Evolutionary conservation across 2,329 filamentous ascomycete species (phyloP), one percentile per base, ranked within the genome.

Genomic region (Orbilia brochopaga): DNA sequence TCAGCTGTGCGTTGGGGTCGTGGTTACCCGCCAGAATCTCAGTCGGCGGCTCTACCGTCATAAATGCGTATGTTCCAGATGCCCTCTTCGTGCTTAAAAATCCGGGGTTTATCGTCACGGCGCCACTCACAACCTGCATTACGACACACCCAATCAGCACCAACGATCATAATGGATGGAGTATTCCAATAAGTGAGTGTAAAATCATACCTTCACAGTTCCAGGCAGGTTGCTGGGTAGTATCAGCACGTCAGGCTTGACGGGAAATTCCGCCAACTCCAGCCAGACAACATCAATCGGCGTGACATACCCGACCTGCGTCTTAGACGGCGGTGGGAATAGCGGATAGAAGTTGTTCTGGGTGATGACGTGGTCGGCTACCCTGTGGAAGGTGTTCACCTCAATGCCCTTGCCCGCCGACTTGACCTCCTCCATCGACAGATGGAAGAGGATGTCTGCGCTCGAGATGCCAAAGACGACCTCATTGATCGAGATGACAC

Each of bases 271-370:
- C 17, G 91, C 92, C 17, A 97, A 81, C 80, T 94, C 93, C 75
- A 95, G 78, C 80, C 94, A 96, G 74, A 88, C 88, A 19, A 90
- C 81, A 79, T 99, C 94, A 79, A 82, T 89, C 88, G 0, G 91
- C 87, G 0, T 92, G 92, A 0, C 84, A 85, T 67, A 85, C 81
- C 83, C 1, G 62, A 91, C 81, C 74, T 82, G 86, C 65, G 86
- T 83, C 54, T 92, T 84, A 56, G 89, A 87, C 11, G 87, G 84
- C 0, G 93, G 88, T 4, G 94, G 94, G 77, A 92, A 97, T 0
- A 97, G 81, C 0, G 94, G 94, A 77, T 91, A 91, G 79, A 92
- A 97, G 78, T 94, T 92, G 5, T 92, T 83, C 80, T 97, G 94
- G 80, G 96, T 90, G 65, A 99, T 86, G 17, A 99, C 79, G 75